Base-by-base conservation (phyloP, 2,329 filamentous ascomycete genomes). In the Monosporascus sp. region DNA sequence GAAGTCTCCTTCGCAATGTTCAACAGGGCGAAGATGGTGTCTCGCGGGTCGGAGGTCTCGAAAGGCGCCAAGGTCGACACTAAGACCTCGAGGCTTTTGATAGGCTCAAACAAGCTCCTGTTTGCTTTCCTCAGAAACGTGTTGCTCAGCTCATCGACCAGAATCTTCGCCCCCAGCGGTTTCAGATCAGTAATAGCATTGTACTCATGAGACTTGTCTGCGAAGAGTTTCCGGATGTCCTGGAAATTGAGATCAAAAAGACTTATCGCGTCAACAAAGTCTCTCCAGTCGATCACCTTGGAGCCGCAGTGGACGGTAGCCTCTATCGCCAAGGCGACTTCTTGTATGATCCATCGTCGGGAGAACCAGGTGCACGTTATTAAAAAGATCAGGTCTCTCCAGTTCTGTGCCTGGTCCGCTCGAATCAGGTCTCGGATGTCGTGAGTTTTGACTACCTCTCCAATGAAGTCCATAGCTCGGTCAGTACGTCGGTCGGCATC, bases 1-100 rank as follows among this genome's bases (percentile, higher is more conserved):
- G 35, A 46, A 8, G 57, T 58, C 22, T 62, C 61, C 24, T 53
- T 58, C 5, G 61, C 55, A 19, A 66, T 57, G 50, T 57, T 59
- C 6, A 57, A 47, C 2, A 66, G 48, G 19, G 58, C 56, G 53
- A 59, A 59, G 20, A 66, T 60, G 1, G 57, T 62, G 54, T 66
- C 64, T 19, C 59, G 55, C 3, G 63, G 64, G 45, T 66, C 61
- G 5, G 62, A 52, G 1, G 58, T 51, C 16, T 65, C 57, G 41
- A 65, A 66, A 2, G 52, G 35, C 3, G 50, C 49, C 1, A 66
- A 43, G 5, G 31, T 50, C 16, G 59, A 60, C 1, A 65, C 58
- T 3, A 66, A 44, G n/a, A 48, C 47, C 41, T 66, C 62, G 3
- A 66, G 50, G 3, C 46, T 54, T n/a, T 48, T 56, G 8, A 48